A percentile compares a stretch with the other conserved stretches of the same genome.
Conservation (phyloP, 2,329 filamentous ascomycete genomes). For the Didymella lethalis region DNA sequence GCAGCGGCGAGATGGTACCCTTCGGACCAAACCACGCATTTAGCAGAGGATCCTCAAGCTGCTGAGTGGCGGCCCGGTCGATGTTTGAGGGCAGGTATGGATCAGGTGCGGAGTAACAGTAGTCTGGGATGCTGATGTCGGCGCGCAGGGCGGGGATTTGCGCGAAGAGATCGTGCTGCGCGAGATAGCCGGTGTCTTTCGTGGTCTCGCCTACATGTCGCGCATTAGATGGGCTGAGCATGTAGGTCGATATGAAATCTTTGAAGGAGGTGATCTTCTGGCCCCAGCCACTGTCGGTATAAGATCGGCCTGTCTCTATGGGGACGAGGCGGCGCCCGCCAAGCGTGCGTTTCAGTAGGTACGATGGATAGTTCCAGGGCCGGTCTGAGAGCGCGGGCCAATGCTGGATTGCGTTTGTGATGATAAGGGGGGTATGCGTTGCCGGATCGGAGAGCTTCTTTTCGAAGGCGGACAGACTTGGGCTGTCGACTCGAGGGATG, state of each 20-base stretch:
- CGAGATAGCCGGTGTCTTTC: slow-evolving; percentile 77
- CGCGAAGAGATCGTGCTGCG: slow-evolving; percentile 85
- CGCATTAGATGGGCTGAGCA: slow-evolving; percentile 51
- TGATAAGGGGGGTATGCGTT: slow-evolving; percentile 66
- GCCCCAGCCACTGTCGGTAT: slow-evolving; percentile 84
- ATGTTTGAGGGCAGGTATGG: slow-evolving; percentile 27
- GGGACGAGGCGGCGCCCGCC: slow-evolving; percentile 81
- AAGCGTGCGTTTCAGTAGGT: slow-evolving; percentile 78
- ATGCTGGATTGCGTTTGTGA: slow-evolving; percentile 68
- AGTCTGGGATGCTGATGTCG: slow-evolving; percentile 84
- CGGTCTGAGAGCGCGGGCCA: slow-evolving; percentile 80
- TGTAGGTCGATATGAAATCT: slow-evolving; percentile 71
- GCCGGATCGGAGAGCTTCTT: slow-evolving; percentile 29
- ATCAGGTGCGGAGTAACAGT: slow-evolving; percentile 74
- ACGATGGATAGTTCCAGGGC: slow-evolving; percentile 76
- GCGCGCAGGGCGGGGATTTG: slow-evolving; percentile 79
- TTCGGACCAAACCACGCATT: slow-evolving; percentile 95
- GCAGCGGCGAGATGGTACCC: slow-evolving; percentile 87
- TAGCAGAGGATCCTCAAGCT: slow-evolving; percentile 67
- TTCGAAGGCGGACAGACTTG: slow-evolving; percentile 42
- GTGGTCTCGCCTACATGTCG: not conserved
- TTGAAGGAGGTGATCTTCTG: slow-evolving; percentile 80
- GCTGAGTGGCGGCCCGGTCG: slow-evolving; percentile 22
- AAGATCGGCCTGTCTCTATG: slow-evolving; percentile 84
- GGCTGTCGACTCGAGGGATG: slow-evolving; percentile 30